phyloP scores from a whole-genome alignment of 2,329 filamentous ascomycete genomes.

The Fragosphaeria purpurea region DNA sequence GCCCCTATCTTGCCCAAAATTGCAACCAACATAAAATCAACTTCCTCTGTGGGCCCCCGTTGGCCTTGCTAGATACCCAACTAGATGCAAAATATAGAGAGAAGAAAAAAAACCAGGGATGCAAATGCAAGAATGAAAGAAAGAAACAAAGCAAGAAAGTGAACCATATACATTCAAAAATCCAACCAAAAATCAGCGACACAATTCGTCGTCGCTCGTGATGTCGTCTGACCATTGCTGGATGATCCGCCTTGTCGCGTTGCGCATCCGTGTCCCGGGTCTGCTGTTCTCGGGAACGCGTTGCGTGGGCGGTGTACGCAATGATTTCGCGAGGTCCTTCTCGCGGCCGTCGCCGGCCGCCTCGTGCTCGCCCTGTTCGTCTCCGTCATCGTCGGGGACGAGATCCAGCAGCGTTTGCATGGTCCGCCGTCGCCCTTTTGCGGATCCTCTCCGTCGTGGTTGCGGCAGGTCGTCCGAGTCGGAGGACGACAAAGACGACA shows the following conservation, averaged over 20 bases:
- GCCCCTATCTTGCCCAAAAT: too few species aligned
- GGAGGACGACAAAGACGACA: not conserved
- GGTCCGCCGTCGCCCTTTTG: not conserved
- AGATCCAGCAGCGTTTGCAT: conserved; percentile 3
- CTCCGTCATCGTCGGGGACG: conserved; percentile 9
- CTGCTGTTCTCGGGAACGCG: too few species aligned
- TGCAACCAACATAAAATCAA: too few species aligned
- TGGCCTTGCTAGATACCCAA: too few species aligned
- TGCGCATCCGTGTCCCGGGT: too few species aligned
- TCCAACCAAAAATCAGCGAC: not conserved
- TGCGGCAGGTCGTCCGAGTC: not conserved
- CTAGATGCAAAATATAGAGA: too few species aligned
- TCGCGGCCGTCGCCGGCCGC: not conserved
- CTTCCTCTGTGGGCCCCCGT: too few species aligned
- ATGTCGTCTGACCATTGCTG: not conserved
- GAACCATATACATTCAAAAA: not conserved
- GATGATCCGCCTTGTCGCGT: not conserved
- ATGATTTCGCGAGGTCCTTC: not conserved
- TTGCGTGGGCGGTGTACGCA: too few species aligned
- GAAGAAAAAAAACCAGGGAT: not conserved
- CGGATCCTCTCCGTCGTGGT: not conserved
- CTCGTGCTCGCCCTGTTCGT: not conserved
- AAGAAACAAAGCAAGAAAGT: not conserved
- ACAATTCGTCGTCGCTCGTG: conserved; percentile 14
- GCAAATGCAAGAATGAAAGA: not conserved